These are phyloP conservation scores for Dothideomycetes sp. DNA, from an alignment of 2,329 filamentous ascomycete species.

Conservation along the genomic window DNA sequence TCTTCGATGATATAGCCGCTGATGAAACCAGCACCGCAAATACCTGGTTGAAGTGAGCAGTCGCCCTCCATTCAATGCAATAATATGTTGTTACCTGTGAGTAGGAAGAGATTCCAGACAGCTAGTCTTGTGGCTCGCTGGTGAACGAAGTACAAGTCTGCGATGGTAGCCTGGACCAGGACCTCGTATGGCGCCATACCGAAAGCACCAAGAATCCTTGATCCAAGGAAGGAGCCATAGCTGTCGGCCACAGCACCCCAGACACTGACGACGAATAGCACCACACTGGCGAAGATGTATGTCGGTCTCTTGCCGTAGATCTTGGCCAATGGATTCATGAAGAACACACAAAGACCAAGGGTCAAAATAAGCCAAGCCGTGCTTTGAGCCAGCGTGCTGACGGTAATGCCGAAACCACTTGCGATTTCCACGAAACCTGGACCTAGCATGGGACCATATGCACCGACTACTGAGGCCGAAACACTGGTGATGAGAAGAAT, in stretches of 20 bases:
- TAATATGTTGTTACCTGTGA: slow-evolving; percentile 15
- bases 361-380: slow-evolving; percentile 39
- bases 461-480: slow-evolving; percentile 37
- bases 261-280: slow-evolving; percentile 38
- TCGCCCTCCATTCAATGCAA: not conserved
- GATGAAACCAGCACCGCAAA: slow-evolving; percentile 26
- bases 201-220: slow-evolving; percentile 33
- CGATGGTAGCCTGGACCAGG: slow-evolving; percentile 40
- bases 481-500: slow-evolving; percentile 36
- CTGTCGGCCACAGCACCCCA: slow-evolving; percentile 36
- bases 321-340: slow-evolving; percentile 42
- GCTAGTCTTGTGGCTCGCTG: slow-evolving; percentile 30
- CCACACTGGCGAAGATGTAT: slow-evolving; percentile 35
- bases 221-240: slow-evolving; percentile 30
- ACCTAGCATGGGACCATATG: slow-evolving; percentile 41
- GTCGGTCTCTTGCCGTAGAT: slow-evolving; percentile 40
- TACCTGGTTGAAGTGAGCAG: slow-evolving; percentile 12
- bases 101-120: slow-evolving; percentile 29
- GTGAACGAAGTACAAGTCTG: slow-evolving; percentile 35
- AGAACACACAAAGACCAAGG: slow-evolving; percentile 35
- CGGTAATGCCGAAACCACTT: slow-evolving; percentile 30
- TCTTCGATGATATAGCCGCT: slow-evolving; percentile 29
- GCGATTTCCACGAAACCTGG: slow-evolving; percentile 39
- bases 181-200: slow-evolving; percentile 39
- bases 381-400: slow-evolving; percentile 33